A percentile compares a stretch with the other conserved stretches of the same genome.
phyloP scores from a whole-genome alignment of 345 rosid species.

The Physaria fendleri region DNA sequence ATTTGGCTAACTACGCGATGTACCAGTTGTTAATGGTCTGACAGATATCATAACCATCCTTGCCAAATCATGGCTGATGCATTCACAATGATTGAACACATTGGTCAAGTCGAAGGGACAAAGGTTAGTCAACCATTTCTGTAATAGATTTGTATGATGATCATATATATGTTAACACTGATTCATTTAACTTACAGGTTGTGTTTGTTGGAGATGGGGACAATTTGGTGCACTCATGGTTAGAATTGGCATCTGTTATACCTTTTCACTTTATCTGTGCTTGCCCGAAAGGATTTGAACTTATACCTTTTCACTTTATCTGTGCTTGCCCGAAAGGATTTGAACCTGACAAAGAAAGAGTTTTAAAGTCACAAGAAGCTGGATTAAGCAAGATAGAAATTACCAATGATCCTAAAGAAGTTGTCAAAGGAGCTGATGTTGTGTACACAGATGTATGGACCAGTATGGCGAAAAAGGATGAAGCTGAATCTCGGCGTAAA shows the following conservation, averaged over 20 bases:
- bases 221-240: slow-evolving; percentile 94
- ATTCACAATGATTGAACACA: slow-evolving; percentile 83
- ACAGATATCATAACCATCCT: slow-evolving; percentile 92
- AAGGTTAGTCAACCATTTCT: slow-evolving; percentile 44
- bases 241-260: slow-evolving; percentile 78
- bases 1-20: slow-evolving; percentile 79
- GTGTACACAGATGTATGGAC: too few relatives aligned
- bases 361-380: slow-evolving; percentile 59
- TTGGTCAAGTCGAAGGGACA: slow-evolving; percentile 82
- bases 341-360: slow-evolving; percentile 76
- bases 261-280: slow-evolving; percentile 96
- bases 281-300: slow-evolving; percentile 86
- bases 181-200: slow-evolving; percentile 46
- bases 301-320: slow-evolving; percentile 91
- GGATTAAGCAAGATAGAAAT: slow-evolving; percentile 93
- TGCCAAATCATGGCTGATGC: slow-evolving; percentile 99
- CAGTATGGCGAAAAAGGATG: too few relatives aligned
- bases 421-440: slow-evolving; percentile 84
- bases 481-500: too few relatives aligned
- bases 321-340: slow-evolving; percentile 89
- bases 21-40: slow-evolving; percentile 86
- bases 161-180: background rate
- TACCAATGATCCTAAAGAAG: slow-evolving; percentile 78
- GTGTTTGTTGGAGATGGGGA: slow-evolving; percentile 97
- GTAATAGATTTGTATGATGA: background rate